Evolutionary conservation across 768 basidiomycete genomes (phyloP).

Genomic region (Russula virescens): DNA sequence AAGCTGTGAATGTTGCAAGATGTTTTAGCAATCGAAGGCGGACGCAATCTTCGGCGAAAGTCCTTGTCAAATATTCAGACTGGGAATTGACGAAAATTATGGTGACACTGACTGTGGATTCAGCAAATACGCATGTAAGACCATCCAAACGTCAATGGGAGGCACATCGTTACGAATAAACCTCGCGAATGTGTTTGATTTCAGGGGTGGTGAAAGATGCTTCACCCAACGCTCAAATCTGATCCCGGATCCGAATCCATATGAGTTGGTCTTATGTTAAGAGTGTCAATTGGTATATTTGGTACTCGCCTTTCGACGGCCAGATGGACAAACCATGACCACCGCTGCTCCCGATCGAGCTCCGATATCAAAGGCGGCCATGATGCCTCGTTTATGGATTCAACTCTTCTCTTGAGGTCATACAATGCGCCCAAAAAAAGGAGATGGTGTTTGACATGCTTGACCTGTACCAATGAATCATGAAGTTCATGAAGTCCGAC

Average conservation of each 20-base stretch:
- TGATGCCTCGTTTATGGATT: neutral
- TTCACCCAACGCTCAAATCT: constrained; percentile 36
- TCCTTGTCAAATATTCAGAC: constrained; percentile 15
- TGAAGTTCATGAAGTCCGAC: constrained; percentile 16
- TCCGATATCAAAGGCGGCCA: constrained; percentile 4
- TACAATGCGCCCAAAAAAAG: constrained; percentile 8
- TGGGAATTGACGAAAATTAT: too few relatives aligned
- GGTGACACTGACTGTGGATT: constrained; percentile 32
- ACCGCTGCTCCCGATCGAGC: constrained; percentile 30
- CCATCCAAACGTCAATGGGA: constrained; percentile 39
- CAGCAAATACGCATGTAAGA: constrained; percentile 40
- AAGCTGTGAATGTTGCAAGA: neutral
- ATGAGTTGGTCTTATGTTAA: neutral
- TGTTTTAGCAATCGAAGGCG: constrained; percentile 8
- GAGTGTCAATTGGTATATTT: neutral
- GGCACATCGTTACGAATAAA: constrained; percentile 29
- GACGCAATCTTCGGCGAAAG: constrained; percentile 28
- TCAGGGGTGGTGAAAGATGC: constrained; percentile 17
- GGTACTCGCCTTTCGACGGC: constrained; percentile 34
- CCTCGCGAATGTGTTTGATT: constrained; percentile 26
- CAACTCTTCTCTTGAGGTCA: constrained; percentile 11
- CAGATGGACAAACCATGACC: constrained; percentile 38
- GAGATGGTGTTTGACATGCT: constrained; percentile 13
- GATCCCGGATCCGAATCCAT: neutral
- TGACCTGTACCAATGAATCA: constrained; percentile 4